Conservation (phyloP, 2,329 filamentous ascomycete genomes). For the Pseudocercospora fijiensis region DNA sequence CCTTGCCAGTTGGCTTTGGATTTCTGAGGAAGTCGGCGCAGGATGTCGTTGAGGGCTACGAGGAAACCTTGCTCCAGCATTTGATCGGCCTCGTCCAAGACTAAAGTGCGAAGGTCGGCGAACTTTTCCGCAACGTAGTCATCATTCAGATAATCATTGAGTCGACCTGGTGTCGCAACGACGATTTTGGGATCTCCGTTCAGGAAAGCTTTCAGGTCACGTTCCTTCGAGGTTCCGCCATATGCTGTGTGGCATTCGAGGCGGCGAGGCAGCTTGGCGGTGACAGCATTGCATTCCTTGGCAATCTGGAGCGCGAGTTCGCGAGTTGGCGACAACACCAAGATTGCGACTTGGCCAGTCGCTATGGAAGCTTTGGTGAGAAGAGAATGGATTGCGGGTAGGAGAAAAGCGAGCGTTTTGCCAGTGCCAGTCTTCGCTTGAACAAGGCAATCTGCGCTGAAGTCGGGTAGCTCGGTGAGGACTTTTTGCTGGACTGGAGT, state of each 20-base stretch:
- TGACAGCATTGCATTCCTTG: slow-evolving; percentile 76
- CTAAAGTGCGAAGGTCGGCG: slow-evolving; percentile 46
- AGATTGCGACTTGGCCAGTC: slow-evolving; percentile 79
- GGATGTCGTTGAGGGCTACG: slow-evolving; percentile 53
- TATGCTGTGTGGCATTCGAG: slow-evolving; percentile 66
- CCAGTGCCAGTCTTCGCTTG: slow-evolving; percentile 86
- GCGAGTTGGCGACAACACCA: slow-evolving; percentile 79
- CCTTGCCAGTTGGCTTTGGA: slow-evolving; percentile 48
- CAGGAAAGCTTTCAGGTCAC: slow-evolving; percentile 71
- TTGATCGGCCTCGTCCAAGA: slow-evolving; percentile 77
- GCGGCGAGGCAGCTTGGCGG: slow-evolving; percentile 78
- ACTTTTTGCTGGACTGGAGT: slow-evolving; percentile 57
- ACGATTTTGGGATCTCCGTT: slow-evolving; percentile 78
- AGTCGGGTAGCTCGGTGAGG: slow-evolving; percentile 51
- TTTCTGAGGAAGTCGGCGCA: slow-evolving; percentile 53
- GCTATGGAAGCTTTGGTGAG: slow-evolving; percentile 64
- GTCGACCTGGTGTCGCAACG: slow-evolving; percentile 81
- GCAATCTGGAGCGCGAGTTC: slow-evolving; percentile 64
- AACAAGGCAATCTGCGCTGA: slow-evolving; percentile 54
- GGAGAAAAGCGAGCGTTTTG: slow-evolving; percentile 89
- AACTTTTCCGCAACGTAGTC: slow-evolving; percentile 50
- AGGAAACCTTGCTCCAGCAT: slow-evolving; percentile 62
- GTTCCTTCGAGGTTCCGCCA: slow-evolving; percentile 76
- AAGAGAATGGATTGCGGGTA: slow-evolving; percentile 85
- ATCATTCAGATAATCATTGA: slow-evolving; percentile 80